Conservation (phyloP, 176 grass and related monocot genomes). For the Triticum timopheevii region DNA sequence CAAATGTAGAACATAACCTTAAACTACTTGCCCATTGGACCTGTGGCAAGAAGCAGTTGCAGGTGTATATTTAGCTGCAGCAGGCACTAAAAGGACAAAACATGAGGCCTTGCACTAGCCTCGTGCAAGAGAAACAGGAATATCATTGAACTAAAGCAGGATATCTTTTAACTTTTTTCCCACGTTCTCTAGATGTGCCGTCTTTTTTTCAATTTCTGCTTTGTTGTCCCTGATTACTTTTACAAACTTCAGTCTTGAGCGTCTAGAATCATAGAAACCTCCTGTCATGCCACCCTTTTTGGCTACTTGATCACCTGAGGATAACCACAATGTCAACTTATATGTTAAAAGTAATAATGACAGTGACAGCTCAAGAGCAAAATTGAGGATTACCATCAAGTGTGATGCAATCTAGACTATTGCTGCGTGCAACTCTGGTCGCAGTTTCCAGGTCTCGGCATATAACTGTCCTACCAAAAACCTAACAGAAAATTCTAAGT, state of each 20-base stretch:
- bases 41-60: neutral
- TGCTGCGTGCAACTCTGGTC: conserved; percentile 76
- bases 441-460: conserved; percentile 92
- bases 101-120: neutral
- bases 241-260: conserved; percentile 89
- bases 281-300: conserved; percentile 99
- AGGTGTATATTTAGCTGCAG: conserved; percentile 5
- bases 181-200: conserved; percentile 66
- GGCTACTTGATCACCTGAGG: conserved; percentile 90
- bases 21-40: neutral
- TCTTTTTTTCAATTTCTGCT: conserved; percentile 68
- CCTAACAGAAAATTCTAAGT: conserved; percentile 48
- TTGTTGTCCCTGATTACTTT: conserved; percentile 85
- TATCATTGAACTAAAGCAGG: conserved; percentile 42
- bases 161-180: conserved; percentile 83
- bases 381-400: conserved; percentile 63
- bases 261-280: conserved; percentile 95
- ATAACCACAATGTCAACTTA: conserved; percentile 30
- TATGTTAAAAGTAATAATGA: conserved; percentile 35
- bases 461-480: conserved; percentile 99
- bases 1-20: conserved; percentile 1
- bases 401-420: conserved; percentile 95
- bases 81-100: conserved; percentile 1
- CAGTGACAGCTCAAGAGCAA: conserved; percentile 4
- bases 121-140: conserved; percentile 7